Percentiles rank a stretch among this genome's conserved stretches.
Evolutionary conservation across 2,329 filamentous ascomycete species (phyloP).

Genomic region (Coniella lustricola): DNA sequence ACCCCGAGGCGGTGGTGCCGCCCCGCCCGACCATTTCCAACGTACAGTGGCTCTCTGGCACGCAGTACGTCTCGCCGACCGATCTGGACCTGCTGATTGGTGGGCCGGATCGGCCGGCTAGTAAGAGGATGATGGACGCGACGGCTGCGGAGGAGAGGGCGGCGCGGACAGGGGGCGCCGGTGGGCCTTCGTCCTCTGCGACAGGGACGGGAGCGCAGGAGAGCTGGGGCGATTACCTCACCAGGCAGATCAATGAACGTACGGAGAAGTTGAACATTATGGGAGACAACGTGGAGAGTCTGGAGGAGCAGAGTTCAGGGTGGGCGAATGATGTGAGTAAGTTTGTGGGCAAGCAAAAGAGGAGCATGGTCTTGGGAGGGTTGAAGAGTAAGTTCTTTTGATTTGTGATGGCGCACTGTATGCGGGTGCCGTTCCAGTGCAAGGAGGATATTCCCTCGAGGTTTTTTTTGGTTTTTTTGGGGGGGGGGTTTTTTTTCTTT

Average conservation of each 20-base stretch:
- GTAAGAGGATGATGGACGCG: constrained; percentile 80
- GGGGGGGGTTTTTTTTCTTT: too few relatives aligned
- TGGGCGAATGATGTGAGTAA: constrained; percentile 88
- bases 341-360: constrained; percentile 81
- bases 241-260: constrained; percentile 79
- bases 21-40: constrained; percentile 89
- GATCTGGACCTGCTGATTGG: constrained; percentile 90
- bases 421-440: too few relatives aligned
- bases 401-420: background rate
- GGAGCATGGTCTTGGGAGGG: constrained; percentile 68
- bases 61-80: constrained; percentile 77
- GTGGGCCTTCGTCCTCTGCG: constrained; percentile 14
- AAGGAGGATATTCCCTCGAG: too few relatives aligned
- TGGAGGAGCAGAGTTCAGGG: constrained; percentile 72
- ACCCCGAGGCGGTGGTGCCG: constrained; percentile 66
- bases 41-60: constrained; percentile 93
- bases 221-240: constrained; percentile 72
- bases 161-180: constrained; percentile 27
- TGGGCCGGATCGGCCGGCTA: constrained; percentile 78
- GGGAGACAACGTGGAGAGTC: constrained; percentile 74
- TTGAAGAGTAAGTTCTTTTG: constrained; percentile 52
- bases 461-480: too few relatives aligned
- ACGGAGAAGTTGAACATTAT: constrained; percentile 81
- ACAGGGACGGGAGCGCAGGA: constrained; percentile 38
- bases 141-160: constrained; percentile 65